A percentile compares a stretch with the other conserved stretches of the same genome.
Conservation (phyloP, 1,284 basidiomycete species). For the Moesziomyces sp. region DNA sequence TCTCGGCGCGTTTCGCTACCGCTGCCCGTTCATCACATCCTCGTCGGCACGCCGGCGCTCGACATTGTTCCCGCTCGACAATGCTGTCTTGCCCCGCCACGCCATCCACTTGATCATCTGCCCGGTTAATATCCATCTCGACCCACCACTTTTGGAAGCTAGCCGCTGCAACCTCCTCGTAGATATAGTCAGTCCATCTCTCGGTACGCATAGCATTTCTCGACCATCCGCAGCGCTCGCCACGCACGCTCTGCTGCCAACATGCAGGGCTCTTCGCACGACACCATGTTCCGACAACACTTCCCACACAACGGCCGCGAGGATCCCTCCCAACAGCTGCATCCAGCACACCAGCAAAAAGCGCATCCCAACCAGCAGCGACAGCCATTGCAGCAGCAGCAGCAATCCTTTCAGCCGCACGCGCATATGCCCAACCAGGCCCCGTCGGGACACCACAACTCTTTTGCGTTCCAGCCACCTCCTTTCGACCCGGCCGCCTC, state of each 20-base stretch:
- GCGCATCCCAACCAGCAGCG: constrained; percentile 4
- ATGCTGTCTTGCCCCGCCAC: no score
- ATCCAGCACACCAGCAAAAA: constrained; percentile 5
- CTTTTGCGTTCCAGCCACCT: constrained; percentile 16
- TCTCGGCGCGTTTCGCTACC: no score
- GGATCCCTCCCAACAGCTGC: constrained; percentile 23
- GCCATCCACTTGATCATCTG: no score
- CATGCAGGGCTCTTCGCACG: constrained; percentile 32
- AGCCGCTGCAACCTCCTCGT: no score
- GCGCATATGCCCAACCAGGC: constrained; percentile 3
- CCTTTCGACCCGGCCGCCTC: constrained; percentile 2
- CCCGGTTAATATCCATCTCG: no score
- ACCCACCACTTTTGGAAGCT: no score
- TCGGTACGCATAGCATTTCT: no score
- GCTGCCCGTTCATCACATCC: no score
- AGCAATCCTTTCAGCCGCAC: constrained; percentile 9
- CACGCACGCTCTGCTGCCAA: constrained; percentile 1
- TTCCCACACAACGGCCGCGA: constrained; percentile 6
- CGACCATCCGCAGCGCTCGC: no score
- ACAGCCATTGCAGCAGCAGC: constrained; percentile 10
- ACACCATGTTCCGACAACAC: constrained; percentile 15
- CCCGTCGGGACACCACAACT: constrained; percentile 5
- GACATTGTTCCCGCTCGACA: no score
- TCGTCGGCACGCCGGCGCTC: no score
- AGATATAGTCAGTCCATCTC: no score